These are phyloP conservation scores for Hura crepitans DNA, from an alignment of 441 rosid genomes.

Conservation along the genomic window DNA sequence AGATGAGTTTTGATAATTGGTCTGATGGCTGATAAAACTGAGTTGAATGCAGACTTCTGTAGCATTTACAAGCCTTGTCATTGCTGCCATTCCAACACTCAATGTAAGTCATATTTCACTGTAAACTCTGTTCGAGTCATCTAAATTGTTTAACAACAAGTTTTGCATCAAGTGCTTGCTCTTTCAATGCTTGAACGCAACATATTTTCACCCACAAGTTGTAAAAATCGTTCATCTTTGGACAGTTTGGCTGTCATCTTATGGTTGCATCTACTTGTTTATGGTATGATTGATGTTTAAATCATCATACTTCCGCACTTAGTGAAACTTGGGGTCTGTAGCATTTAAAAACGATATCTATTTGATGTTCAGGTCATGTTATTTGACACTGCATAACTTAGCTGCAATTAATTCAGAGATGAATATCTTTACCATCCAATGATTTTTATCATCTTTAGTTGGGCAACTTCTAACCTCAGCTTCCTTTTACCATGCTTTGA, in stretches of 20 bases:
- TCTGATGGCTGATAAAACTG: background rate
- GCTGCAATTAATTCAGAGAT: background rate
- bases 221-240: background rate
- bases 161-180: background rate
- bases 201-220: background rate
- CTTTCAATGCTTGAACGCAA: background rate
- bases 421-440: background rate
- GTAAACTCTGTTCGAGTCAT: background rate
- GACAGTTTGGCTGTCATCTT: background rate
- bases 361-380: background rate
- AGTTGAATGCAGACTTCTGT: constrained; percentile 58
- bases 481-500: background rate
- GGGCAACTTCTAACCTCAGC: background rate
- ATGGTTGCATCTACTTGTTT: background rate
- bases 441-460: background rate
- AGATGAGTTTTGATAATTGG: constrained; percentile 2
- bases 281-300: background rate
- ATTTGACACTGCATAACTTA: background rate
- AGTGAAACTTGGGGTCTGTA: background rate
- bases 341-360: background rate
- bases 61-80: constrained; percentile 68
- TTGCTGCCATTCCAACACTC: constrained; percentile 68
- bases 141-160: background rate
- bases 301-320: background rate
- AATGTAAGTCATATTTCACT: constrained; percentile 39